Evolutionary conservation across 331 rosid species (phyloP).

Genomic region (Cydonia oblonga): DNA sequence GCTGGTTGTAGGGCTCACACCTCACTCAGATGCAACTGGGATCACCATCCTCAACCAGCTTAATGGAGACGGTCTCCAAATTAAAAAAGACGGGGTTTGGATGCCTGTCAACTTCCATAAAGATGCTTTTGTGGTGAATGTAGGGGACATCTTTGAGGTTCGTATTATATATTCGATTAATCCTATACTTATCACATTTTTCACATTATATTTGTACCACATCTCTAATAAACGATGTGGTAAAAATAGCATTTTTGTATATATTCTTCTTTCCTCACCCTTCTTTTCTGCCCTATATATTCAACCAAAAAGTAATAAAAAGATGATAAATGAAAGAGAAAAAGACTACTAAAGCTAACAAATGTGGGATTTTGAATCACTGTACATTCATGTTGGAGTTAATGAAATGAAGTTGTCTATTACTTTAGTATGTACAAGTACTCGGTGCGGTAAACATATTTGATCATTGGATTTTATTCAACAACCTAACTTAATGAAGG

Average conservation of each 20-base stretch:
- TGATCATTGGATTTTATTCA: too few relatives aligned
- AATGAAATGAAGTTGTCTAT: too few relatives aligned
- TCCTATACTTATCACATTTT: too few relatives aligned
- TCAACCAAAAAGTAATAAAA: not conserved
- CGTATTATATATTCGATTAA: not conserved
- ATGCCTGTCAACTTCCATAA: constrained; percentile 31
- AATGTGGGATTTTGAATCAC: constrained; percentile 4
- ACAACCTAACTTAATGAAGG: too few relatives aligned
- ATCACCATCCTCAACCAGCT: constrained; percentile 59
- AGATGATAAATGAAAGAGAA: not conserved
- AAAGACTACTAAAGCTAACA: not conserved
- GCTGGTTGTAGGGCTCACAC: constrained; percentile 38
- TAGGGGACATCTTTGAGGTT: constrained; percentile 71
- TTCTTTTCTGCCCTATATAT: not conserved
- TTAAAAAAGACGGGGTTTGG: constrained; percentile 65
- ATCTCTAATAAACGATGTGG: too few relatives aligned
- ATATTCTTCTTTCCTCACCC: not conserved
- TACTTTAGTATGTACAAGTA: too few relatives aligned
- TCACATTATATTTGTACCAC: too few relatives aligned
- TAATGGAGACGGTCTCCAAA: constrained; percentile 59
- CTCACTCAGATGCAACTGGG: constrained; percentile 58
- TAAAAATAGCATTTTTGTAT: not conserved
- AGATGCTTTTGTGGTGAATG: constrained; percentile 49
- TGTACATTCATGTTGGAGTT: not conserved
- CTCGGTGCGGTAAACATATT: not conserved